Base-by-base conservation (phyloP, 441 rosid genomes). In the Syzygium syzygioides region DNA sequence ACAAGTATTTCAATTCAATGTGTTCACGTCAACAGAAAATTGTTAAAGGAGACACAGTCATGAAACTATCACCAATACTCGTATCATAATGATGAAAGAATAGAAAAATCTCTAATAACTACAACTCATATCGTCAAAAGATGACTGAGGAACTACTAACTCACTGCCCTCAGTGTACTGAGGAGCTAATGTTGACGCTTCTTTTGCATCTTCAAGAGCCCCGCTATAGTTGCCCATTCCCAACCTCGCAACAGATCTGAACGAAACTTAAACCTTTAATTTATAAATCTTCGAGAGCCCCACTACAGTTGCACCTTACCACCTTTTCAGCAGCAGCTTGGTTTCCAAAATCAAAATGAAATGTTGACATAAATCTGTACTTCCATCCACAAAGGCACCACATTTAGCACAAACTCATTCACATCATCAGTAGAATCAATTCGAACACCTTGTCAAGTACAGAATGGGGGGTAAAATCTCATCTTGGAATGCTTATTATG, bases 171-270 rank as follows among this genome's bases (percentile, higher is more conserved):
- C 95, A 54, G 88, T 17, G 91, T 91, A 96, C 64, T 87, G 88
- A 30, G 95, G 95, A 88, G 96, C 94, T 87, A 94, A 89, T 32
- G 80, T 89, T 86, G 93, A 86, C 55, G 98, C 94, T 57, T 89
- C 91, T 55, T 84, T 91, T 45, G 94, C 96, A 94, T 95, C 99
- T 89, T 96, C 95, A 88, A 97, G 95, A 88, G 98, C 95, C 48
- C 95, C 94, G 34, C 48, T 55, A 85, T 92, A 90, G 90, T 96
- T 90, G 88, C 90, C 91, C 95, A 93, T 92, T 32, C 91, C 94
- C 93, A 95, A 89, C 94, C 95, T 96, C 50, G 94, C 96, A 89
- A 90, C 53, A 62, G 97, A 91, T 86, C 98, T 97, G 87, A 91
- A 89, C 32, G 54, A 85, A 54, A 9, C 45, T 30, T 30, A 83